phyloP scores from a whole-genome alignment of 495 filamentous ascomycete species.

The Apiosordaria backusii region DNA sequence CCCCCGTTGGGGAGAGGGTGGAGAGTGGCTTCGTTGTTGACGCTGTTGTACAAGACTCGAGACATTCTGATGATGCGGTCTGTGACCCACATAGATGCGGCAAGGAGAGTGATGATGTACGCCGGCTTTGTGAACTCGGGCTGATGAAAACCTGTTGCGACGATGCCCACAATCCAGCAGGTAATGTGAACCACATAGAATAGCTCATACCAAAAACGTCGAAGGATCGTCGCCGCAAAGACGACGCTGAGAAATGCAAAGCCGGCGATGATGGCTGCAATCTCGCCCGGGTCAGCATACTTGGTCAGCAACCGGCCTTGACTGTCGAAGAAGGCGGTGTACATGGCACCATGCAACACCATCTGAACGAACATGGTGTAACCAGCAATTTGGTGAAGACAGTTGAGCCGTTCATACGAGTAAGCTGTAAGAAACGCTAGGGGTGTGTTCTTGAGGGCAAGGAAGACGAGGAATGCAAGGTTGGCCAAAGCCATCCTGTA shows the following conservation, averaged over 20 bases:
- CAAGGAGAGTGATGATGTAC: slow-evolving; percentile 44
- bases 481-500: slow-evolving; percentile 54
- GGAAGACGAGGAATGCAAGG: slow-evolving; percentile 53
- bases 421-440: slow-evolving; percentile 54
- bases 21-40: slow-evolving; percentile 54
- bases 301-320: slow-evolving; percentile 22
- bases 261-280: slow-evolving; percentile 48
- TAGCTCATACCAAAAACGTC: slow-evolving; percentile 50
- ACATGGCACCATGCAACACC: slow-evolving; percentile 45
- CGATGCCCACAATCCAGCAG: slow-evolving; percentile 49
- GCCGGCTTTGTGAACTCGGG: slow-evolving; percentile 42
- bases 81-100: slow-evolving; percentile 46
- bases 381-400: slow-evolving; percentile 56
- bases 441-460: slow-evolving; percentile 59
- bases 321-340: slow-evolving; percentile 38
- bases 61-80: slow-evolving; percentile 51
- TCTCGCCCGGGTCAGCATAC: slow-evolving; percentile 25
- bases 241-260: slow-evolving; percentile 44
- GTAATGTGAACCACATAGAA: slow-evolving; percentile 56
- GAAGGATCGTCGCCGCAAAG: slow-evolving; percentile 44
- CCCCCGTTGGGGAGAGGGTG: slow-evolving; percentile 55
- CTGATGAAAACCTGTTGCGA: slow-evolving; percentile 52
- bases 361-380: slow-evolving; percentile 48
- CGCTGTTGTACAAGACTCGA: slow-evolving; percentile 47
- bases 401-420: slow-evolving; percentile 60